These are phyloP conservation scores for Beauveria rudraprayagi DNA, from an alignment of 2,329 filamentous ascomycete genomes.

Conservation along the genomic window DNA sequence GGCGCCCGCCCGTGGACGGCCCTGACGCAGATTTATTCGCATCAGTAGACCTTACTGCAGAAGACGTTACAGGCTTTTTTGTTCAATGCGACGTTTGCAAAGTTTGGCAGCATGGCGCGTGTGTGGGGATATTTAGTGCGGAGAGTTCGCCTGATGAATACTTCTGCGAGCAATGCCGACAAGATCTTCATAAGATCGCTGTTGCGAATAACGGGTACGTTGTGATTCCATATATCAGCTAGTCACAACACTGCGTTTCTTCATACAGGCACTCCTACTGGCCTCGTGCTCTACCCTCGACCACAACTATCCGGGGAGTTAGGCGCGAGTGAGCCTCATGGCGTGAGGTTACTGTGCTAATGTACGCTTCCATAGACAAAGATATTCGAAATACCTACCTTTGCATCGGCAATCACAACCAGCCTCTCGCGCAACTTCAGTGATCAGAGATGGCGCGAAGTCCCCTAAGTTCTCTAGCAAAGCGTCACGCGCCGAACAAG, in stretches of 20 bases:
- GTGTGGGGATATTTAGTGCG: conserved; percentile 94
- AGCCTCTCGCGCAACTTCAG: conserved; percentile 55
- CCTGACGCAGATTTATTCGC: conserved; percentile 50
- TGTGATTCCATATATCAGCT: not conserved
- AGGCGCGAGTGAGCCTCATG: not conserved
- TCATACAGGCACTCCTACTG: not conserved
- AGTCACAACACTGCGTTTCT: too few relatives aligned
- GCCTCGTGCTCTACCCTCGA: not conserved
- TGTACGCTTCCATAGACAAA: conserved; percentile 38
- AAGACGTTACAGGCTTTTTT: conserved; percentile 90
- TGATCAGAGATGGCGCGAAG: conserved; percentile 53
- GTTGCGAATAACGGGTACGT: conserved; percentile 78
- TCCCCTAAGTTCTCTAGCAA: conserved; percentile 48
- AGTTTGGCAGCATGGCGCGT: conserved; percentile 97
- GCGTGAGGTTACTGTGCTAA: conserved; percentile 12
- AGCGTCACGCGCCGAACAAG: conserved; percentile 44
- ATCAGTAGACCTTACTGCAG: conserved; percentile 53
- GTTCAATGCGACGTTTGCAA: conserved; percentile 97
- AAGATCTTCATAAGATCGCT: conserved; percentile 81
- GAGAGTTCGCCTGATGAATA: conserved; percentile 91
- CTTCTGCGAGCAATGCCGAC: conserved; percentile 91
- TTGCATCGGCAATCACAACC: conserved; percentile 48
- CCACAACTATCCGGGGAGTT: not conserved
- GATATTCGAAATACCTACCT: conserved; percentile 58
- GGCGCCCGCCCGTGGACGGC: conserved; percentile 59